Evolutionary conservation across 805 yeast species (phyloP), one percentile per base, ranked within the genome.

Genomic region (Hanseniaspora clermontiae): DNA sequence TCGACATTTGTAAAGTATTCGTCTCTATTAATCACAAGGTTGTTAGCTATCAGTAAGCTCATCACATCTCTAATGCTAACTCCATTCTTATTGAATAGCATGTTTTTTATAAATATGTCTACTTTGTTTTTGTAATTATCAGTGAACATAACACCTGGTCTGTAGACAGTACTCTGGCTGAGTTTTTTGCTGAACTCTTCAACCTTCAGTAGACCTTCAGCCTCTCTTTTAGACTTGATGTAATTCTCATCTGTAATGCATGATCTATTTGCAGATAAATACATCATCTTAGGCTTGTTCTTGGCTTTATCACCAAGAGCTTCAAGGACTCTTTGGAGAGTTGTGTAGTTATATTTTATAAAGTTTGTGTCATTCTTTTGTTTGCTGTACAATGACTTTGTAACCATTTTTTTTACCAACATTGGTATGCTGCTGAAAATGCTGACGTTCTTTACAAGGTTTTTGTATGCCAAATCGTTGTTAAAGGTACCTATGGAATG

Each of bases 401-500:
- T 48, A 39, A 63, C 20, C 37, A 51, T 47, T 8, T 58, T 43
- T 10, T 34, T 58, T 3, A 58, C 27, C 32, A 52, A 51, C 11
- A 32, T 45, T 1, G 62, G 51, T 19, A 58, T 34, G n/a, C 39
- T 34, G 37, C 43, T 56, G 15, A 39, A 51, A 40, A 46, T 15
- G 11, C 54, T 47, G 49, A 73, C 74, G 59, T 73, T 73, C n/a
- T 57, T 57, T 9, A 57, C 42, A 3, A 76, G 65, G 46, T 73
- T 68, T 67, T 90, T 90, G 68, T 90, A 90, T 38, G 76, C 72
- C 57, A 74, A 76, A 62, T 84, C 79, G 60, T 85, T 93, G 42
- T 87, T 70, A 7, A 89, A 67, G 3, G 86, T 75, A 0, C 97
- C 97, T 54, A 89, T 73, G 0, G 93, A 77, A 66, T 89, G 96